Evolutionary conservation across 352 stramenopile genomes (phyloP), one percentile per base, ranked within the genome.

Genomic region (Pythium sukuiense): DNA sequence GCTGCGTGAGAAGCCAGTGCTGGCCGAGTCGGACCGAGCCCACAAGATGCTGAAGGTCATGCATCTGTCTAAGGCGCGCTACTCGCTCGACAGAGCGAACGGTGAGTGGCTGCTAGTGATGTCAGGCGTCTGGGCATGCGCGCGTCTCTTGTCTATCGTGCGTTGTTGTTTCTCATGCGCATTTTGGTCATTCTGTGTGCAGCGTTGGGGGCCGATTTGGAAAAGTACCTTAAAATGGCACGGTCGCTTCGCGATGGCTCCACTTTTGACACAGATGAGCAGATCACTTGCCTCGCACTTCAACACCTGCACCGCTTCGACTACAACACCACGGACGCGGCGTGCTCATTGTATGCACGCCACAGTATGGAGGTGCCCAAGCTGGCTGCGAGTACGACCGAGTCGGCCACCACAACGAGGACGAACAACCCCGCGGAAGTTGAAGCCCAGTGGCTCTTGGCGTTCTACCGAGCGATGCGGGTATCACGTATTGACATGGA

Each of bases 161-260:
- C 24, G 53, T 39, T 27, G 16, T n/a, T 61, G 53, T 26, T 14
- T 63, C 37, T 57, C 55, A 37, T 43, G 53, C 18, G 18, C 4
- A 24, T 24, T 43, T 45, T 63, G 55, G 50, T 33, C 26, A 2
- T 54, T 26, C n/a, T 50, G 16, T 62, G 16, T 27, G 33, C 53
- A 90, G 81, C 70, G 12, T 62, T 93, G 16, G 85, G 83, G 1
- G 55, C 48, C 6, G 83, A 93, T 46, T 65, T 96, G 33, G 82
- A 92, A 46, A 89, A 89, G 55, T 96, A 95, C 64, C 55, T 96
- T 54, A 84, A 87, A 70, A 71, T 96, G 52, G 88, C 85, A 57
- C 66, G 78, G 18, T 84, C 85, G 24, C 61, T 96, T 43, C 72
- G 85, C n/a, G 83, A 92, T 61, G 86, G 85, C 32, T 79, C 82